Evolutionary conservation across 768 basidiomycete species (phyloP).

Genomic region (Agaricus bisporus): DNA sequence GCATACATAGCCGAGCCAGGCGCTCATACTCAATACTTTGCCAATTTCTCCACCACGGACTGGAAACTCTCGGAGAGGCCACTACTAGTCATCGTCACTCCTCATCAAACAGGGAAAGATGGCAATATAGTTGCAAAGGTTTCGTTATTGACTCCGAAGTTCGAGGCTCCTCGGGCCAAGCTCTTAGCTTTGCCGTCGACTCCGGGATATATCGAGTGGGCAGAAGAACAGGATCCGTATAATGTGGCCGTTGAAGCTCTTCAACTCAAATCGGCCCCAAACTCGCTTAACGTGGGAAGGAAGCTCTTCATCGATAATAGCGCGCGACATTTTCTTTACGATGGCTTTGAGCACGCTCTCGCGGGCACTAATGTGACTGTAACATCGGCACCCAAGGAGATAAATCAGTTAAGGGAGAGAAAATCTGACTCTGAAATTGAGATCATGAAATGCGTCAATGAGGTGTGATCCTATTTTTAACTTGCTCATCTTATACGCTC

Average conservation of each 20-base stretch:
- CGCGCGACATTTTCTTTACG: constrained; percentile 57
- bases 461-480: constrained; percentile 36
- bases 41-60: constrained; percentile 53
- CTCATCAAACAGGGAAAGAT: constrained; percentile 16
- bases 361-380: constrained; percentile 25
- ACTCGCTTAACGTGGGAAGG: constrained; percentile 17
- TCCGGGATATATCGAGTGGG: constrained; percentile 48
- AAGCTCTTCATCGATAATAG: constrained; percentile 56
- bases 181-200: constrained; percentile 46
- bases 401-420: constrained; percentile 63
- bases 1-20: constrained; percentile 82
- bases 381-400: constrained; percentile 42
- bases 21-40: constrained; percentile 63
- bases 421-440: constrained; percentile 68
- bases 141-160: constrained; percentile 66
- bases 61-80: constrained; percentile 82
- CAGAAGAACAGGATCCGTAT: constrained; percentile 68
- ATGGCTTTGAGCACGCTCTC: constrained; percentile 48
- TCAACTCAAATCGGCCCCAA: constrained; percentile 9
- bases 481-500: not conserved
- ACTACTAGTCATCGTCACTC: constrained; percentile 59
- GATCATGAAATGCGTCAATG: constrained; percentile 72
- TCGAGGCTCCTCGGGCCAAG: constrained; percentile 69
- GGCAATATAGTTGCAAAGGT: constrained; percentile 35
- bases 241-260: constrained; percentile 31